phyloP scores from a whole-genome alignment of 2,329 filamentous ascomycete genomes.

The Dactylellina cionopaga region DNA sequence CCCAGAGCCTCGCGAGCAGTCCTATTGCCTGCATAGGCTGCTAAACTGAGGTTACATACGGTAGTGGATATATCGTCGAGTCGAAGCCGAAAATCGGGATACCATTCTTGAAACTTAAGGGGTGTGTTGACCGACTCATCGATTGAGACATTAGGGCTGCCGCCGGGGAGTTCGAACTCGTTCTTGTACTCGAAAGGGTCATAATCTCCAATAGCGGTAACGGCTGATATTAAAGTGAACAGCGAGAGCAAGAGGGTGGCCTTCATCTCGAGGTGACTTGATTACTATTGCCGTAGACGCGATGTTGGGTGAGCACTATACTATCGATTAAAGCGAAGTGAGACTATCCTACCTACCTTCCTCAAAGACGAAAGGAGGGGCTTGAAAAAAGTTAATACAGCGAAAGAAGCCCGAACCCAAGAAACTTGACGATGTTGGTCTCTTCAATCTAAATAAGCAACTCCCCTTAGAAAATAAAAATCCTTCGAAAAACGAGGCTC shows the following conservation, averaged over 20 bases:
- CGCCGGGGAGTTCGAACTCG: slow-evolving; percentile 10
- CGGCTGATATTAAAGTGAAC: not conserved
- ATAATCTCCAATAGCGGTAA: not conserved
- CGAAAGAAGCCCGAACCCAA: no score
- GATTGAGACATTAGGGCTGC: slow-evolving; percentile 18
- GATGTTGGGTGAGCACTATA: no score
- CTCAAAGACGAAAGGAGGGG: not conserved
- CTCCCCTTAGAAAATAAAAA: no score
- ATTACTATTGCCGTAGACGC: no score
- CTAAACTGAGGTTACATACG: slow-evolving; percentile 19
- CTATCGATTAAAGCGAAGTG: not conserved
- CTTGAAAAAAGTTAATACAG: not conserved
- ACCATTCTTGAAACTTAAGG: slow-evolving; percentile 16
- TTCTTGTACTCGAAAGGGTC: slow-evolving; percentile 26
- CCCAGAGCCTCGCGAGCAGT: slow-evolving; percentile 4
- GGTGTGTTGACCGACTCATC: slow-evolving; percentile 5
- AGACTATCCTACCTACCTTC: not conserved
- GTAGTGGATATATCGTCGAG: slow-evolving; percentile 16
- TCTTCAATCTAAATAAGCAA: no score
- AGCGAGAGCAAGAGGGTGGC: not conserved
- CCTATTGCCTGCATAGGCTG: slow-evolving; percentile 21
- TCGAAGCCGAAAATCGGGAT: not conserved
- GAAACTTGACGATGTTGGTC: no score
- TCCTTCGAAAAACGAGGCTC: no score
- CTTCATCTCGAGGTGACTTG: not conserved